Evolutionary conservation across 2,329 filamentous ascomycete genomes (phyloP).

Genomic region (Catunica adiposa): DNA sequence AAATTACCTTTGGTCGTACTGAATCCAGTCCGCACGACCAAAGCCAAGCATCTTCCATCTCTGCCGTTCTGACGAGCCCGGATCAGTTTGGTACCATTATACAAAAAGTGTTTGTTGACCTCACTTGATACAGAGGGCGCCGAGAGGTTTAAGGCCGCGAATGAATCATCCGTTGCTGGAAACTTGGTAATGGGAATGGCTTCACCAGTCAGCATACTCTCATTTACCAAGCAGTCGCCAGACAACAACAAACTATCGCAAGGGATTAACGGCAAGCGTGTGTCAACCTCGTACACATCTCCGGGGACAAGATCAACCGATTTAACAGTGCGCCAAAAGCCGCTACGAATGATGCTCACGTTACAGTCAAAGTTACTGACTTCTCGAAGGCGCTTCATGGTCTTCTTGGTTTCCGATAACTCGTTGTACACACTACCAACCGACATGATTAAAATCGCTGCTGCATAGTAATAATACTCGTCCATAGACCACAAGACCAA

Average conservation of each 20-base stretch:
- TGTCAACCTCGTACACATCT: slow-evolving; percentile 93
- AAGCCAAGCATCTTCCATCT: slow-evolving; percentile 71
- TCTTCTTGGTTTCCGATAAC: slow-evolving; percentile 73
- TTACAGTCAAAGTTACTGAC: slow-evolving; percentile 93
- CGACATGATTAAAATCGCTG: slow-evolving; percentile 89
- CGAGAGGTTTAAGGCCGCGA: slow-evolving; percentile 59
- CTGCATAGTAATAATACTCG: slow-evolving; percentile 93
- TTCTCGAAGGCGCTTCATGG: slow-evolving; percentile 77
- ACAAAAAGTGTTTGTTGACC: slow-evolving; percentile 76
- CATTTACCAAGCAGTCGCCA: slow-evolving; percentile 95
- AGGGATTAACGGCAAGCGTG: slow-evolving; percentile 70
- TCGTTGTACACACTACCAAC: slow-evolving; percentile 81
- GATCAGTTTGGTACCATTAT: slow-evolving; percentile 89
- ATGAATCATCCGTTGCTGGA: slow-evolving; percentile 63
- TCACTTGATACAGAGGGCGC: slow-evolving; percentile 71
- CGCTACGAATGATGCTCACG: slow-evolving; percentile 78
- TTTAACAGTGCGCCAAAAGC: slow-evolving; percentile 82
- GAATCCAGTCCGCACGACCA: slow-evolving; percentile 89
- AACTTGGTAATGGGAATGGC: slow-evolving; percentile 92
- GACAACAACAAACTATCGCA: slow-evolving; percentile 82
- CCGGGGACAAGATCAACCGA: slow-evolving; percentile 85
- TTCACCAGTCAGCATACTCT: slow-evolving; percentile 92
- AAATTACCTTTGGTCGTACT: slow-evolving; percentile 94
- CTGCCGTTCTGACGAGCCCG: slow-evolving; percentile 72
- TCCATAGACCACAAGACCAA: slow-evolving; percentile 88